Evolutionary conservation across 495 filamentous ascomycete species (phyloP).

Genomic region (Penicillium soppii): DNA sequence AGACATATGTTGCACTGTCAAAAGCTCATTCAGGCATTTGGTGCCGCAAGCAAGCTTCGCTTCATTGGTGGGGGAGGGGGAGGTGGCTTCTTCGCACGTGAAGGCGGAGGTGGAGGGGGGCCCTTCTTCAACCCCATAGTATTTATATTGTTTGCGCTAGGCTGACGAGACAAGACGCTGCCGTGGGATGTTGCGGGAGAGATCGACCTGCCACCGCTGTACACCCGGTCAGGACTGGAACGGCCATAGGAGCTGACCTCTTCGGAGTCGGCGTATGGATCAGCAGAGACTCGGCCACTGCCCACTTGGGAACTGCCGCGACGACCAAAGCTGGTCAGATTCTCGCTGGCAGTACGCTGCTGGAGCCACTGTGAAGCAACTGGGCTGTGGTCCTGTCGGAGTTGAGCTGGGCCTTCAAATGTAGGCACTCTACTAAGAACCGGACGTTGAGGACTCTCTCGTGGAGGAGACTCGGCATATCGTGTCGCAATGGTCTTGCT

Average conservation of each 20-base stretch:
- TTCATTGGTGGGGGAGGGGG: constrained; percentile 58
- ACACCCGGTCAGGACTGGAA: constrained; percentile 59
- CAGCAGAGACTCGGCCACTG: constrained; percentile 39
- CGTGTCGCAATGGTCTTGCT: constrained; percentile 37
- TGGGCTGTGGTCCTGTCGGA: constrained; percentile 49
- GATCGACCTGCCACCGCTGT: constrained; percentile 49
- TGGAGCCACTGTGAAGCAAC: constrained; percentile 45
- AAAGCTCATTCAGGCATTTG: constrained; percentile 19
- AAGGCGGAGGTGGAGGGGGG: constrained; percentile 81
- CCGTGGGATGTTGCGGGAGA: constrained; percentile 65
- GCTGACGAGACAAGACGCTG: constrained; percentile 56
- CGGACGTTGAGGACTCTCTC: constrained; percentile 44
- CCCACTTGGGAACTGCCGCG: constrained; percentile 45
- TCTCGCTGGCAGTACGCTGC: constrained; percentile 58
- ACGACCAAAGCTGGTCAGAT: constrained; percentile 33
- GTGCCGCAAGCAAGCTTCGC: constrained; percentile 36
- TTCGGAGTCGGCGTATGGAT: constrained; percentile 67
- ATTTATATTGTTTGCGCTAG: constrained; percentile 50
- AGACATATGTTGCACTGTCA: not conserved
- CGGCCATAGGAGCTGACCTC: constrained; percentile 53
- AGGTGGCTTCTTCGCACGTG: constrained; percentile 72
- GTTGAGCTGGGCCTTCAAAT: constrained; percentile 57
- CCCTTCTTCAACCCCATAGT: constrained; percentile 59
- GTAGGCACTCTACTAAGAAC: constrained; percentile 47
- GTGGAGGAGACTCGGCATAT: constrained; percentile 30